Evolutionary conservation across 2,329 filamentous ascomycete species (phyloP), one percentile per base, ranked within the genome.

Genomic region (Pseudogymnoascus sp.): DNA sequence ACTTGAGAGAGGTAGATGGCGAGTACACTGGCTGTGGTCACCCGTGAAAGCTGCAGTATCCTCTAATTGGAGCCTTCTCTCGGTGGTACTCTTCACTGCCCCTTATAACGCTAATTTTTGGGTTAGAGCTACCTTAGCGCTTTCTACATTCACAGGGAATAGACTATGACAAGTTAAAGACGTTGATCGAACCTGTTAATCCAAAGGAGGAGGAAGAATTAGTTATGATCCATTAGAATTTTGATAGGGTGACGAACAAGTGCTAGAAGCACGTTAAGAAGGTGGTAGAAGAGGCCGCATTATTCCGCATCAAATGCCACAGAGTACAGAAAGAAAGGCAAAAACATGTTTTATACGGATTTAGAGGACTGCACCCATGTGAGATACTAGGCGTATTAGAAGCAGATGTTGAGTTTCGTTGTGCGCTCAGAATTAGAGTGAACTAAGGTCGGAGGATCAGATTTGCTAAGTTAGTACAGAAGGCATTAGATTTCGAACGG

Each of bases 371-470:
- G n/a, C 9, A 58, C 28, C 11, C 36, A 36, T 20, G 11, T 20
- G 4, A 14, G 14, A 4, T 58, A 58, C 28, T 11, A 8, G 36
- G 18, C 2, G 36, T 37, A 37, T 58, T 58, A 4, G 28, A 37
- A 58, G 14, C 54, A 58, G 28, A 58, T 58, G 22, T 58, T 58
- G 36, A 58, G n/a, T 58, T 58, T 36, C 6, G 22, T 37, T 20
- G 6, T 58, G 18, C 30, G 8, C 14, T 14, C 20, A 2, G 16
- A 35, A 11, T 35, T 11, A 12, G 36, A 39, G 38, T 39, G 22
- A 36, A 36, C 30, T 3, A 9, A 58, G 30, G 36, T n/a, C n/a
- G 37, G 28, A 12, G 28, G n/a, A 37, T 6, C 0, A 9, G n/a
- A 30, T 18, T 58, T 37, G 8, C 14, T 6, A 35, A 37, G 36